A percentile compares a stretch with the other conserved stretches of the same genome.
Evolutionary conservation across 768 basidiomycete genomes (phyloP).

Genomic region (Collybiopsis luxurians): DNA sequence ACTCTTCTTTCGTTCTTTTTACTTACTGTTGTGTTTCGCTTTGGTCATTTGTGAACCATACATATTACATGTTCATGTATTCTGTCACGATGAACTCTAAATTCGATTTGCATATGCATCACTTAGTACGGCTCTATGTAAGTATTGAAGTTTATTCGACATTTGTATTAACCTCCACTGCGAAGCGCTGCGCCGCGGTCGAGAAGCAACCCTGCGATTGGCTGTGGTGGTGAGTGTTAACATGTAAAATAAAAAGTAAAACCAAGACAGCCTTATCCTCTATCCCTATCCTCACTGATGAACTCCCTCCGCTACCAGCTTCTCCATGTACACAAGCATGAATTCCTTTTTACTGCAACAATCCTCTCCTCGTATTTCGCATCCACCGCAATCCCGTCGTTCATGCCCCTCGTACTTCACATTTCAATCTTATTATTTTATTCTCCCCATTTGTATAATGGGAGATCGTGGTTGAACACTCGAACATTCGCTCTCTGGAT

Average conservation of each 20-base stretch:
- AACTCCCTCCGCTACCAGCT: constrained; percentile 1
- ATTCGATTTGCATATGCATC: no score
- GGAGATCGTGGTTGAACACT: constrained; percentile 14
- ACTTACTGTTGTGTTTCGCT: background rate
- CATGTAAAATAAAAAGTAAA: no score
- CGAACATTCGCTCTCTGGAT: constrained; percentile 31
- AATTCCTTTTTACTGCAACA: constrained; percentile 21
- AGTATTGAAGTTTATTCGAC: no score
- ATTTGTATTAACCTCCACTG: no score
- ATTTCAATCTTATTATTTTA: constrained; percentile 36
- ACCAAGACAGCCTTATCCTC: background rate
- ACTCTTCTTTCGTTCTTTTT: background rate
- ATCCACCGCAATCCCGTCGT: constrained; percentile 24
- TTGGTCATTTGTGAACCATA: no score
- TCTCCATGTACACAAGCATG: constrained; percentile 20
- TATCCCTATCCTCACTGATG: background rate
- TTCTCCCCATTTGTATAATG: constrained; percentile 31
- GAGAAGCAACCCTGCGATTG: no score
- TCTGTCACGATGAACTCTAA: no score
- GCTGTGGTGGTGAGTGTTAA: no score
- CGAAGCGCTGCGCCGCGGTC: no score
- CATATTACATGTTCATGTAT: no score
- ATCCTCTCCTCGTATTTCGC: constrained; percentile 22
- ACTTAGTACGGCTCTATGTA: no score
- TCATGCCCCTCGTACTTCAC: constrained; percentile 29